These are phyloP conservation scores for Asterophora parasitica DNA, from an alignment of 768 basidiomycete species.

Conservation along the genomic window DNA sequence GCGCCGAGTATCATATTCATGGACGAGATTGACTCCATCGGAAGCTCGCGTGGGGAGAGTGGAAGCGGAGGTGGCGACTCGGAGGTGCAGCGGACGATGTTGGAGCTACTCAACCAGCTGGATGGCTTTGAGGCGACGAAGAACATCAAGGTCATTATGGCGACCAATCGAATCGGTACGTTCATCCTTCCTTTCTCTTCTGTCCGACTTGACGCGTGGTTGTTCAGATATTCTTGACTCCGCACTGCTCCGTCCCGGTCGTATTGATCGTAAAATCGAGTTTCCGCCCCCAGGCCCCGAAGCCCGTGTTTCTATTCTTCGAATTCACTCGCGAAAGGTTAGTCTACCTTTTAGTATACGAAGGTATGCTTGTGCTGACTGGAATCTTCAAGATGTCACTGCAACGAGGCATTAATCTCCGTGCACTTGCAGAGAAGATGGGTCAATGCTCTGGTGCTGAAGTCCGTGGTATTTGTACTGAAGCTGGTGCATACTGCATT, in stretches of 20 bases:
- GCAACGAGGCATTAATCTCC: slow-evolving; percentile 96
- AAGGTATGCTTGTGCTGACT: background rate
- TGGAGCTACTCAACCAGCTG: slow-evolving; percentile 84
- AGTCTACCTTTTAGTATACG: slow-evolving; percentile 1
- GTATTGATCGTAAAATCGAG: slow-evolving; percentile 95
- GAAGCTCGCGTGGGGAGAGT: slow-evolving; percentile 87
- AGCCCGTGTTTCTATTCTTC: slow-evolving; percentile 93
- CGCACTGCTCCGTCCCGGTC: slow-evolving; percentile 87
- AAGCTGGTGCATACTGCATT: slow-evolving; percentile 62
- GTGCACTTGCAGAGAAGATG: slow-evolving; percentile 97
- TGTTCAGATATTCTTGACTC: slow-evolving; percentile 85
- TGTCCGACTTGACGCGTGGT: background rate
- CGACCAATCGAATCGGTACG: slow-evolving; percentile 91
- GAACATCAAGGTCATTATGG: slow-evolving; percentile 96
- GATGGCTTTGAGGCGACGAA: slow-evolving; percentile 96
- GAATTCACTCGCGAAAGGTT: slow-evolving; percentile 95
- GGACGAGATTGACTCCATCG: slow-evolving; percentile 99
- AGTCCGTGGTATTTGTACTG: slow-evolving; percentile 94
- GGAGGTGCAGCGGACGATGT: slow-evolving; percentile 88
- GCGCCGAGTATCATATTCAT: slow-evolving; percentile 99
- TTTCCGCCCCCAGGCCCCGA: slow-evolving; percentile 98
- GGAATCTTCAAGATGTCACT: slow-evolving; percentile 74
- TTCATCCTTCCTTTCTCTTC: background rate
- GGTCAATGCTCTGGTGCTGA: slow-evolving; percentile 98
- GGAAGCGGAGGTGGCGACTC: slow-evolving; percentile 87